Base-by-base conservation (phyloP, 2,329 filamentous ascomycete genomes). In the Stagonosporopsis rhizophila region DNA sequence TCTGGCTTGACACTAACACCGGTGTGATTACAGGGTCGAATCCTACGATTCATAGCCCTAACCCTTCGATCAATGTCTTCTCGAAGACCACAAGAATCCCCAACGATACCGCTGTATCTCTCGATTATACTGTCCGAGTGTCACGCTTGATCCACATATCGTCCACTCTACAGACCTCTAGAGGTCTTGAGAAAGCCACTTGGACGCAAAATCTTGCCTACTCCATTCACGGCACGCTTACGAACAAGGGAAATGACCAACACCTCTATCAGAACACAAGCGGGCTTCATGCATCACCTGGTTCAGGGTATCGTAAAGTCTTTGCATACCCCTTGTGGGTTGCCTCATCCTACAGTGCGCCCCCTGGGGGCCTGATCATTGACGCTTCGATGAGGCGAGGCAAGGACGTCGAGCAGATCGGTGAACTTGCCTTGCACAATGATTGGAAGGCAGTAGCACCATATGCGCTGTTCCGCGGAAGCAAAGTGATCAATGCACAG, bases 241-340 rank as follows among this genome's bases (percentile, higher is more conserved):
- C 78, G 17, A 82, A 83, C 57, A 69, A 78, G 23, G 87, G 86
- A 25, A 77, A 80, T 47, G 74, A 84, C 22, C 86, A 89, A 68
- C 67, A 74, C 23, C 84, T 80, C 30, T 79, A 74, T 19, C 83
- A 85, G 51, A 75, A 67, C 22, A 87, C 83, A 1, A 76, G 73
- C 0, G 86, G 86, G 6, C 70, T 72, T 1, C 82, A 83, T 42
- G 62, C 68, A 62, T 76, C 59, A 58, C 69, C 73, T 1, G 67
- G 62, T 7, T 44, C 48, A 28, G 72, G 68, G 3, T 81, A 79
- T 52, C 66, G 68, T 9, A 73, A 77, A 23, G 71, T 60, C 4
- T 89, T 87, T 69, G 73, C 73, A 8, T 91, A 89, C 65, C 88
- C 88, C 0, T 73, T 91, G 0, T 81, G 78, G 63, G 84, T 84